Evolutionary conservation across 768 basidiomycete genomes (phyloP).

Genomic region (Erythrobasidium yunnanense): DNA sequence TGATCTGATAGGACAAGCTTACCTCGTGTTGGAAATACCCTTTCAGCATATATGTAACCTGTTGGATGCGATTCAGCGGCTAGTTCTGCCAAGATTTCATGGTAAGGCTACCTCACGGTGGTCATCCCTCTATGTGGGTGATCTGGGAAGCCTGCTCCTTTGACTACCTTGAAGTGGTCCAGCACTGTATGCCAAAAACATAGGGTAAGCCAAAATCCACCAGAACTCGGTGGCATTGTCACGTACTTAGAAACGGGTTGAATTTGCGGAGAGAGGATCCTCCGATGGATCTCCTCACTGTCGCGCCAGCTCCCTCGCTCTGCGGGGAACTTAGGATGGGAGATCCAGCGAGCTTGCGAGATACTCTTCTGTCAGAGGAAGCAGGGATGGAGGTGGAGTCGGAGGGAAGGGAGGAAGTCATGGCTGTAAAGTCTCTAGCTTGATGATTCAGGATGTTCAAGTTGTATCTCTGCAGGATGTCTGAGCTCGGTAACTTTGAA

Average conservation of each 20-base stretch:
- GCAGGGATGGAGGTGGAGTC: no score
- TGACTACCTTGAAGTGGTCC: constrained; percentile 62
- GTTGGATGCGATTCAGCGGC: no score
- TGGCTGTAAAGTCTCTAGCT: no score
- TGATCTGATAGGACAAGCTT: no score
- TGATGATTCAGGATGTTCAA: no score
- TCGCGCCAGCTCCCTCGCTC: constrained; percentile 59
- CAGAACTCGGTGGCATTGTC: background rate
- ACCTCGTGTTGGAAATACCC: constrained; percentile 67
- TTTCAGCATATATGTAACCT: constrained; percentile 77
- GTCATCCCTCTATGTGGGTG: constrained; percentile 81
- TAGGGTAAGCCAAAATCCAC: constrained; percentile 18
- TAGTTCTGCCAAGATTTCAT: no score
- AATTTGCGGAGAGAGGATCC: constrained; percentile 61
- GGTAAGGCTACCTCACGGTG: no score
- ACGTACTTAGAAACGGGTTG: constrained; percentile 62
- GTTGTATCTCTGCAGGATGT: no score
- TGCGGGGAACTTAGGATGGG: constrained; percentile 34
- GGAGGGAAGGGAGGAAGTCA: no score
- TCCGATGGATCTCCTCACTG: constrained; percentile 79
- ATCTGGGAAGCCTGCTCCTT: constrained; percentile 57
- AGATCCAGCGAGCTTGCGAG: constrained; percentile 19
- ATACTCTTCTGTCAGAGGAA: no score
- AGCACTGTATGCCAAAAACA: constrained; percentile 32
- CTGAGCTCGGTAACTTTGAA: no score